Conservation (phyloP, 1,284 basidiomycete genomes). For the Hymenochaete sp. region DNA sequence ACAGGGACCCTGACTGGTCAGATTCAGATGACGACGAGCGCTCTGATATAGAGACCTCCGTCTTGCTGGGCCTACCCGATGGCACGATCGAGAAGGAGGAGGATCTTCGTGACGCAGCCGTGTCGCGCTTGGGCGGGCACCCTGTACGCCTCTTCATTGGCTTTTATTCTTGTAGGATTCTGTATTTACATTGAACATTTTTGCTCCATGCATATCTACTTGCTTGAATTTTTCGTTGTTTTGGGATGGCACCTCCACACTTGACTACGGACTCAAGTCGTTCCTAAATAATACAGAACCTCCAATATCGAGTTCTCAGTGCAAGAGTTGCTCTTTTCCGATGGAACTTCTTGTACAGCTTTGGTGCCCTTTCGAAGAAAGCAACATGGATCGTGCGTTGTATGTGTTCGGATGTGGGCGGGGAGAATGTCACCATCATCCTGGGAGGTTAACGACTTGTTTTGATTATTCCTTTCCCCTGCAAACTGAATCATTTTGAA, state of each 20-base stretch:
- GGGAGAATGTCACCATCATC: slow-evolving; percentile 57
- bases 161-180: slow-evolving; percentile 33
- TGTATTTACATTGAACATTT: slow-evolving; percentile 20
- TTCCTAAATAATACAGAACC: slow-evolving; percentile 28
- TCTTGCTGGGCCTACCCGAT: slow-evolving; percentile 70
- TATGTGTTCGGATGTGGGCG: slow-evolving; percentile 75
- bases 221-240: slow-evolving; percentile 21
- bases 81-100: slow-evolving; percentile 45
- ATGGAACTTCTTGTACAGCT: slow-evolving; percentile 77
- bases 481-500: neutral
- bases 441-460: slow-evolving; percentile 50
- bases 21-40: slow-evolving; percentile 70
- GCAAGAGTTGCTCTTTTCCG: slow-evolving; percentile 57
- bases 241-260: neutral
- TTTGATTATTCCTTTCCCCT: slow-evolving; percentile 5
- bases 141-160: slow-evolving; percentile 57
- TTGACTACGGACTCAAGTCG: slow-evolving; percentile 20
- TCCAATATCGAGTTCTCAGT: slow-evolving; percentile 35
- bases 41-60: slow-evolving; percentile 55
- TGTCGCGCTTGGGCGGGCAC: slow-evolving; percentile 78
- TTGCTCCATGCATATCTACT: slow-evolving; percentile 40
- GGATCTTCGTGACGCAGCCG: slow-evolving; percentile 62
- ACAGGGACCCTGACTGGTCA: slow-evolving; percentile 61
- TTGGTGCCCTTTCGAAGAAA: slow-evolving; percentile 80
- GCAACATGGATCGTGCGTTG: slow-evolving; percentile 69